phyloP scores from a whole-genome alignment of 225 moss, liverwort and hornwort species.

The Polytrichum commune region DNA sequence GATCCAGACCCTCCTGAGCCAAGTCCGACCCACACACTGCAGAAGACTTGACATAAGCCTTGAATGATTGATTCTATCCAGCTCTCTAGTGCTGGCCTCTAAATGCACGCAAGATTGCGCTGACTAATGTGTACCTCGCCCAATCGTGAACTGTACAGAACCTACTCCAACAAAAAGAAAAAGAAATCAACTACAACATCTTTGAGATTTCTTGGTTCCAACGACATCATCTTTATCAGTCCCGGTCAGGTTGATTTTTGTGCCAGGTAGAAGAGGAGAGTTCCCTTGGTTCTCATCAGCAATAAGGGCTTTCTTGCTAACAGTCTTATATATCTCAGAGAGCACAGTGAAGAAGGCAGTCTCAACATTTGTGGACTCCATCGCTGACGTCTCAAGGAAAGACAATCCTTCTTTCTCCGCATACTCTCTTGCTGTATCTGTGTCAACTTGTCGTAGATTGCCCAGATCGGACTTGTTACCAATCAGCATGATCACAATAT shows the following conservation, averaged over 20 bases:
- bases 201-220: constrained; percentile 28
- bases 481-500: constrained; percentile 88
- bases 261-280: constrained; percentile 37
- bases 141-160: constrained; percentile 35
- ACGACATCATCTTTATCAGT: constrained; percentile 45
- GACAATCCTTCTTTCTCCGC: constrained; percentile 83
- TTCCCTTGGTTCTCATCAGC: constrained; percentile 66
- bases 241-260: constrained; percentile 44
- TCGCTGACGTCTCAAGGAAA: constrained; percentile 88
- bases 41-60: too few species aligned
- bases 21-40: too few species aligned
- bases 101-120: too few species aligned
- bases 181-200: constrained; percentile 38
- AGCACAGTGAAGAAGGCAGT: constrained; percentile 82
- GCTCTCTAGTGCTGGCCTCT: too few species aligned
- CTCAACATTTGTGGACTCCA: constrained; percentile 91
- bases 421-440: constrained; percentile 73
- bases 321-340: constrained; percentile 90
- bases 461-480: constrained; percentile 91
- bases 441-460: constrained; percentile 74
- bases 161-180: not conserved
- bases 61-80: too few species aligned
- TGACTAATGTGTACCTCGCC: not conserved
- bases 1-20: too few species aligned
- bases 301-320: constrained; percentile 82